These are phyloP conservation scores for Quercus alba DNA, from an alignment of 306 rosid species.

Conservation along the genomic window DNA sequence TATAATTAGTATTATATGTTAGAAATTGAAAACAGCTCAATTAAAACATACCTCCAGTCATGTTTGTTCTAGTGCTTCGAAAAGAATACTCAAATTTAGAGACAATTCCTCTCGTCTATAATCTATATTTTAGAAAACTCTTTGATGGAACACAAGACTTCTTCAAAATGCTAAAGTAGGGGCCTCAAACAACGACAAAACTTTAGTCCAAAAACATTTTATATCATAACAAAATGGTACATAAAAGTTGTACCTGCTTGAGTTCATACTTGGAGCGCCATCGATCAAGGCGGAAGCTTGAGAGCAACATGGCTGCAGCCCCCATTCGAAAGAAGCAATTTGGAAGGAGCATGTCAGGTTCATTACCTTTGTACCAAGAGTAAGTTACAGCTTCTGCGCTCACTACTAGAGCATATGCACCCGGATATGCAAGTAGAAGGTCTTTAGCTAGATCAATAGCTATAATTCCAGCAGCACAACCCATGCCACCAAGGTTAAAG, in stretches of 20 bases:
- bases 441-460: conserved; percentile 69
- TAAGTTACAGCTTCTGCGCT: conserved; percentile 58
- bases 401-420: conserved; percentile 55
- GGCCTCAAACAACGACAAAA: too few relatives aligned
- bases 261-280: conserved; percentile 72
- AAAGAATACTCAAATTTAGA: too few relatives aligned
- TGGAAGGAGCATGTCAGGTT: conserved; percentile 48
- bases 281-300: conserved; percentile 40
- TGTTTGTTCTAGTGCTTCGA: too few relatives aligned
- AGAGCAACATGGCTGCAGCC: conserved; percentile 57
- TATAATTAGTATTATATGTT: too few relatives aligned
- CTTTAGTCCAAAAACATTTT: too few relatives aligned
- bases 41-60: too few relatives aligned
- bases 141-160: too few relatives aligned
- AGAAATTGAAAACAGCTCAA: too few relatives aligned
- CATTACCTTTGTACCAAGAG: conserved; percentile 62
- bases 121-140: too few relatives aligned
- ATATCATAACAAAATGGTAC: not conserved
- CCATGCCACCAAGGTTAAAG: conserved; percentile 72
- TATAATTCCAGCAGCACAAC: conserved; percentile 69
- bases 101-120: too few relatives aligned
- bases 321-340: conserved; percentile 82
- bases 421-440: conserved; percentile 52
- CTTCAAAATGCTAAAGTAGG: too few relatives aligned
- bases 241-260: conserved; percentile 36